Evolutionary conservation across 2,329 filamentous ascomycete genomes (phyloP).

Genomic region (Monosporascus sp.): DNA sequence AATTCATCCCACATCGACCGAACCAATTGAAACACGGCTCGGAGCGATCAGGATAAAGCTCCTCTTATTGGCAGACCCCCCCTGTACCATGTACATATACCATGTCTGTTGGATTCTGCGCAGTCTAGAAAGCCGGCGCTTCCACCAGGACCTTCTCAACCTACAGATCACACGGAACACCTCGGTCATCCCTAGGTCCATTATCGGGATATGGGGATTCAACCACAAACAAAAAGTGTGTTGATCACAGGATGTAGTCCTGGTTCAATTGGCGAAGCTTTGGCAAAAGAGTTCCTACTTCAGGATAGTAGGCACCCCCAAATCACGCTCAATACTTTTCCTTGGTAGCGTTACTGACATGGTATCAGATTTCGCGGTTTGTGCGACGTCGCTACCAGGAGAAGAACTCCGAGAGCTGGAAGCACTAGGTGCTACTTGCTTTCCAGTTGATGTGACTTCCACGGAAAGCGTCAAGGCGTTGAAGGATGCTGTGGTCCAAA

Average conservation of each 20-base stretch:
- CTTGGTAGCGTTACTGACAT: background rate
- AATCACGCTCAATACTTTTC: background rate
- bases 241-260: conserved; percentile 10
- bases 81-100: background rate
- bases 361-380: conserved; percentile 3
- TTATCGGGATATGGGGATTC: conserved; percentile 2
- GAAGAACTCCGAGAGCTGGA: conserved; percentile 6
- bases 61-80: background rate
- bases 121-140: background rate
- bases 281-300: conserved; percentile 8
- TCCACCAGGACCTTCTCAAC: background rate
- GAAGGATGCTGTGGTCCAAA: conserved; percentile 1
- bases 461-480: background rate
- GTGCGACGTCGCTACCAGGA: conserved; percentile 6
- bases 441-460: conserved; percentile 8
- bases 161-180: background rate
- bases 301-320: conserved; percentile 1
- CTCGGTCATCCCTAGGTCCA: background rate
- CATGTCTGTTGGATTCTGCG: background rate
- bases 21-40: background rate
- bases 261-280: conserved; percentile 9
- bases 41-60: background rate
- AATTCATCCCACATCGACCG: background rate
- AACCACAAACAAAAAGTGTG: conserved; percentile 2
- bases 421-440: conserved; percentile 1